Evolutionary conservation across 2,329 filamentous ascomycete genomes (phyloP).

Genomic region (Trichoderma aggressivum): DNA sequence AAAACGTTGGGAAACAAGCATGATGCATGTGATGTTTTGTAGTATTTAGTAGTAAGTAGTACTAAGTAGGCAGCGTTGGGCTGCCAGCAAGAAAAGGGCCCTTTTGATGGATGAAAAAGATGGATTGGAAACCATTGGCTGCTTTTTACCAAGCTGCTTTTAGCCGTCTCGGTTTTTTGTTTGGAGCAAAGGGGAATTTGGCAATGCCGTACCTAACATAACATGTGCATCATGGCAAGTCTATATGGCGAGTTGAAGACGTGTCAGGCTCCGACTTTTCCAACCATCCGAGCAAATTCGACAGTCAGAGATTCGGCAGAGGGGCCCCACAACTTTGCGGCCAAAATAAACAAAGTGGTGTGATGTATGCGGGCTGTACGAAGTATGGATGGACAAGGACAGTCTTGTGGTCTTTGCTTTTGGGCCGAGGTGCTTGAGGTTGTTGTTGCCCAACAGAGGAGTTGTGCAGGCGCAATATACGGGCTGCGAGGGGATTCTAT

Average conservation of each 20-base stretch:
- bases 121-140: neutral
- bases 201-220: too few species aligned
- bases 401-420: neutral
- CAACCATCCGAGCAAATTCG: neutral
- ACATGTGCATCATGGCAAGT: neutral
- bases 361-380: constrained; percentile 2
- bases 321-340: neutral
- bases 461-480: neutral
- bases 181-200: neutral
- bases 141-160: neutral
- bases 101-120: neutral
- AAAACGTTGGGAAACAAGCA: neutral
- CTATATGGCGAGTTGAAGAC: neutral
- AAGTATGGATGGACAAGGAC: neutral
- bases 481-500: neutral
- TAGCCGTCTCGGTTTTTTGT: neutral
- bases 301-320: neutral
- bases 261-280: neutral
- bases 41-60: neutral
- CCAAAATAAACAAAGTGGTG: constrained; percentile 8
- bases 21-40: neutral
- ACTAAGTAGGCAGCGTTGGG: neutral
- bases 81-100: neutral
- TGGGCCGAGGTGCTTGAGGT: constrained; percentile 1
- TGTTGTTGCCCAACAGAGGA: constrained; percentile 7